These are phyloP conservation scores for Akanthomyces uredinophilus DNA, from an alignment of 2,329 filamentous ascomycete genomes.

Conservation along the genomic window DNA sequence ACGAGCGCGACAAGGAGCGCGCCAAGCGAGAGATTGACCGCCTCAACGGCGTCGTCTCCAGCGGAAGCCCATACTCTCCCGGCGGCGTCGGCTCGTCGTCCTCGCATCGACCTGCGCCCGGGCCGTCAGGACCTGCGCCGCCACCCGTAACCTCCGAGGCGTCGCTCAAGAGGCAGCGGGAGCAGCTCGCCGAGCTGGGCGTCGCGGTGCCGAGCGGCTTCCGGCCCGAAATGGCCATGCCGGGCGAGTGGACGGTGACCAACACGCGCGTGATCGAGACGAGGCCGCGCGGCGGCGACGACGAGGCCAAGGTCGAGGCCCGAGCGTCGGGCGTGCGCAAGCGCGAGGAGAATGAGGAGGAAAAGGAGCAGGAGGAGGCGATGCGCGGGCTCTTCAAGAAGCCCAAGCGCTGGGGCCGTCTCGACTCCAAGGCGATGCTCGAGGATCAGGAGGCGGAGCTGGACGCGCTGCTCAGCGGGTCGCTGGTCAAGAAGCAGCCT, in stretches of 20 bases:
- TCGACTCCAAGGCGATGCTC: conserved; percentile 44
- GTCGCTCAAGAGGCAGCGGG: conserved; percentile 76
- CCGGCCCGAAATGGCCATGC: conserved; percentile 75
- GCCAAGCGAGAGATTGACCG: conserved; percentile 82
- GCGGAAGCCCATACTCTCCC: conserved; percentile 30
- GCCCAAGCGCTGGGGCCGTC: conserved; percentile 47
- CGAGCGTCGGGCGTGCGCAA: conserved; percentile 57
- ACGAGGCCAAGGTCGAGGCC: conserved; percentile 37
- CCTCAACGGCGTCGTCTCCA: conserved; percentile 69
- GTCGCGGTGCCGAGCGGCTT: conserved; percentile 77
- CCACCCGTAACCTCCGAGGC: conserved; percentile 41
- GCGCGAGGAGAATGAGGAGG: conserved; percentile 54
- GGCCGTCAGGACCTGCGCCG: conserved; percentile 9
- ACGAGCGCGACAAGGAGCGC: conserved; percentile 74
- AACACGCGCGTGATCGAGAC: conserved; percentile 55
- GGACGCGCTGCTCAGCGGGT: conserved; percentile 52
- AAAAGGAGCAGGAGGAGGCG: conserved; percentile 56
- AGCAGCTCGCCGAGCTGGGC: conserved; percentile 83
- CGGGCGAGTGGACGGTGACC: conserved; percentile 79
- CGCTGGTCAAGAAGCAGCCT: conserved; percentile 21
- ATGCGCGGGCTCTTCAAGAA: conserved; percentile 57
- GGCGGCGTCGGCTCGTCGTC: conserved; percentile 17
- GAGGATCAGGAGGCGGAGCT: conserved; percentile 50
- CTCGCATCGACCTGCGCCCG: conserved; percentile 8
- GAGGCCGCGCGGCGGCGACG: conserved; percentile 34